Conservation (phyloP, 768 basidiomycete genomes). For the Tylopilus sp. region DNA sequence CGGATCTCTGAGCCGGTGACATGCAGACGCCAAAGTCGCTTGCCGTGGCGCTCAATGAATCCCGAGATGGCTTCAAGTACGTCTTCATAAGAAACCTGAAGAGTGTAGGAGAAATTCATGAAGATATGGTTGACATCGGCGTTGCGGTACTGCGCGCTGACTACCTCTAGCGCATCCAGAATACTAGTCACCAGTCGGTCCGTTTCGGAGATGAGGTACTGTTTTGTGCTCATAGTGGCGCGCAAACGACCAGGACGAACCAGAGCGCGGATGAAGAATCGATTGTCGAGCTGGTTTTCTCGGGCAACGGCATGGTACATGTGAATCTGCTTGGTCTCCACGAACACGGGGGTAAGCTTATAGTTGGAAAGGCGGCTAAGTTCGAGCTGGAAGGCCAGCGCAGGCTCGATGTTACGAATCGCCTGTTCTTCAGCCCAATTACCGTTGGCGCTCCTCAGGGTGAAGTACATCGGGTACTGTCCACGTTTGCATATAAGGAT, state of each 20-base stretch:
- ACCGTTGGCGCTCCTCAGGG: slow-evolving; percentile 70
- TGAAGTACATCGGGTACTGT: slow-evolving; percentile 93
- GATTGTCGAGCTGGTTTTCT: slow-evolving; percentile 96
- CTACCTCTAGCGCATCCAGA: slow-evolving; percentile 92
- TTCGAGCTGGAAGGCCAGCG: slow-evolving; percentile 96
- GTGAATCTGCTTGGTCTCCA: slow-evolving; percentile 96
- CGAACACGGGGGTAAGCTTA: slow-evolving; percentile 93
- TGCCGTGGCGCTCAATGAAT: slow-evolving; percentile 98
- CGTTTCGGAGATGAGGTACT: slow-evolving; percentile 98
- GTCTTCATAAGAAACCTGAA: slow-evolving; percentile 93
- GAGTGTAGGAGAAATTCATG: slow-evolving; percentile 98
- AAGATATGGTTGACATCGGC: slow-evolving; percentile 99
- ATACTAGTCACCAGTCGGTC: slow-evolving; percentile 93
- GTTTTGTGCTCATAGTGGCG: slow-evolving; percentile 90
- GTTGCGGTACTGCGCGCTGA: slow-evolving; percentile 82
- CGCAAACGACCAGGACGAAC: slow-evolving; percentile 93
- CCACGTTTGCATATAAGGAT: slow-evolving; percentile 88
- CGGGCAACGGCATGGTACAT: slow-evolving; percentile 94
- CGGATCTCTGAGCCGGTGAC: slow-evolving; percentile 98
- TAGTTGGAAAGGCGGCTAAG: slow-evolving; percentile 95
- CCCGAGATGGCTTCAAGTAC: slow-evolving; percentile 97
- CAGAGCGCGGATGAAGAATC: slow-evolving; percentile 97
- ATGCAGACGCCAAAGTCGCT: slow-evolving; percentile 95
- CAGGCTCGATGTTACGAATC: slow-evolving; percentile 98
- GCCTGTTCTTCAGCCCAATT: slow-evolving; percentile 92